Evolutionary conservation across 2,329 filamentous ascomycete species (phyloP), one percentile per base, ranked within the genome.

Genomic region (Paecilomyces formosus): DNA sequence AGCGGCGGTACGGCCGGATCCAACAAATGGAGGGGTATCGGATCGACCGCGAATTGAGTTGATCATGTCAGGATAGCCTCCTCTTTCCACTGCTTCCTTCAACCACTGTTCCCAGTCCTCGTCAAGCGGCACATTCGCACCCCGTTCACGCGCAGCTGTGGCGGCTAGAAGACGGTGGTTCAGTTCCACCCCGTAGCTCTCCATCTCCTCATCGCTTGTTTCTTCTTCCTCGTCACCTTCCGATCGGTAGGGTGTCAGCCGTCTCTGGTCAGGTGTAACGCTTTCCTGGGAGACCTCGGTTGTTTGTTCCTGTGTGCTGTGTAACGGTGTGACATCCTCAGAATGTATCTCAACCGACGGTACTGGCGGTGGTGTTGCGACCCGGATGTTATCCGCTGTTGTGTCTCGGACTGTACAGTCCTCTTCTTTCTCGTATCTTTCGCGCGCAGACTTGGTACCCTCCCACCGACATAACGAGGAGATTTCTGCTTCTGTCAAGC

Each of bases 381-480:
- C 76, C 28, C 71, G 73, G 57, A 87, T 81, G 56, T 80, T 80
- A 62, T 83, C 77, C 33, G 82, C 83, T 3, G 85, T 88, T 2
- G 85, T 87, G 66, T 87, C 85, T 58, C 74, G 72, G 50, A 88
- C 84, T 53, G 75, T 81, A 35, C 82, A 75, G n/a, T 81, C 79
- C 70, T 85, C 81, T 65, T 87, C 84, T 53, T 70, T 73, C 62
- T 79, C 75, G 62, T 78, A 79, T 57, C 73, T 72, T 62, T 79
- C 71, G 56, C 76, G 74, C 15, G 75, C 75, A 31, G 75, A 79
- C 68, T 79, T 78, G 61, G 79, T 79, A 13, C 78, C 73, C 64
- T 81, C 74, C 78, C 85, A 88, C 58, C 82, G 80, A 72, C 85
- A 87, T 60, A 88, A 78, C 45, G 79, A 81, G 57, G 81, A 77